Evolutionary conservation across 1,284 basidiomycete species (phyloP), one percentile per base, ranked within the genome.

Genomic region (Tilletia horrida): DNA sequence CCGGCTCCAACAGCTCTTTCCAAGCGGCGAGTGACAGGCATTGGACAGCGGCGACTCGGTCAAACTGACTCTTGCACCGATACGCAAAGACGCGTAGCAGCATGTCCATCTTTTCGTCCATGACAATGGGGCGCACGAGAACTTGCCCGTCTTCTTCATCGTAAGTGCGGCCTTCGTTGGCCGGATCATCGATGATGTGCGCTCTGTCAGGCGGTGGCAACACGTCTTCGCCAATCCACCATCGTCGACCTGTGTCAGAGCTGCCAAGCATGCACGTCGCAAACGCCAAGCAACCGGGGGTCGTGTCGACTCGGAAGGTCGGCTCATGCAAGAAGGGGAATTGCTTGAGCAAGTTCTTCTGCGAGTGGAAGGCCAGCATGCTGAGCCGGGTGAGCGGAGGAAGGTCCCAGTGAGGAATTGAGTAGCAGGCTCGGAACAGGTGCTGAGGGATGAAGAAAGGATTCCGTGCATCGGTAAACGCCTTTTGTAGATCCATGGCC

Each of bases 211-310:
- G 69, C 66, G 68, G 67, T 29, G 71, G 71, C 23, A 78, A 70
- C 35, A 75, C 76, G 66, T 78, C 76, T 61, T 75, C 72, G 45
- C 76, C 76, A 2, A 69, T 75, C 75, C 75, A 78, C 76, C 76
- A 78, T 44, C 69, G 73, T 43, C 76, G 70, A 14, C 76, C 76
- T 2, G 68, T 71, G 48, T 76, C 73, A 67, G 75, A 73, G 21
- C 69, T 67, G 16, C 76, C 76, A 8, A 78, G 72, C 73, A 76
- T 78, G 62, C 75, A 76, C 61, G 71, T 70, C 18, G 75, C 67
- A 47, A 78, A 78, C 1, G 76, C 76, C 13, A 78, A 47, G 50
- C 75, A 76, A 27, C 72, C 72, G 2, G 76, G 76, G 7, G 71
- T 75, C 2, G 73, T 75, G 43, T 75, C 75, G 44, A 77, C 68